Percentiles rank a stretch among this genome's conserved stretches.
Conservation (phyloP, 2,329 filamentous ascomycete genomes). For the Exophiala phaeomuriformis region DNA sequence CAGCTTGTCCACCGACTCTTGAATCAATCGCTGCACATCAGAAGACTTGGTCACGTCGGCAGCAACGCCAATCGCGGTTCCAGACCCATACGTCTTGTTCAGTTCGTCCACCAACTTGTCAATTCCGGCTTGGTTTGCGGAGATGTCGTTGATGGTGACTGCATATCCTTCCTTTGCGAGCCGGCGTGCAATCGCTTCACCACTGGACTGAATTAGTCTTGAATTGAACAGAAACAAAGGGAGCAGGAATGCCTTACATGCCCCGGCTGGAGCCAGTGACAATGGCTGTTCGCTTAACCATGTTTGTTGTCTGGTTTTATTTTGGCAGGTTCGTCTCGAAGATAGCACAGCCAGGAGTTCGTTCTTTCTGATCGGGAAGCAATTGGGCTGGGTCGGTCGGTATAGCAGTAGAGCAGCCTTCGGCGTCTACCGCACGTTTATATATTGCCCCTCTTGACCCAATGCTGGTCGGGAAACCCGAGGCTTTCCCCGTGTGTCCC, state of each 20-base stretch:
- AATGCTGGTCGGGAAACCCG: slow-evolving; percentile 1
- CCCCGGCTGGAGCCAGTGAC: slow-evolving; percentile 37
- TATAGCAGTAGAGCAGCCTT: neutral
- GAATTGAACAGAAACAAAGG: neutral
- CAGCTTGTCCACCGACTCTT: slow-evolving; percentile 46
- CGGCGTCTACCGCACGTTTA: neutral
- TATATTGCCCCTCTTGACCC: slow-evolving; percentile 3
- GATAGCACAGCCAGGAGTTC: neutral
- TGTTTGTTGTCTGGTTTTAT: neutral
- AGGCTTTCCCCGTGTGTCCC: slow-evolving; percentile 13
- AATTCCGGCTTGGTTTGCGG: slow-evolving; percentile 46
- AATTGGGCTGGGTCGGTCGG: neutral
- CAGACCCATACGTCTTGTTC: slow-evolving; percentile 22
- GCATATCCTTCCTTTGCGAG: slow-evolving; percentile 60
- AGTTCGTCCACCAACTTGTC: slow-evolving; percentile 39
- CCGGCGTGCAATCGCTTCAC: slow-evolving; percentile 46
- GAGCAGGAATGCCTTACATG: slow-evolving; percentile 30
- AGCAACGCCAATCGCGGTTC: slow-evolving; percentile 44
- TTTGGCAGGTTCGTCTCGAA: neutral
- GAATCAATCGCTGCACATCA: slow-evolving; percentile 49
- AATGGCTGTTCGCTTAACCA: slow-evolving; percentile 31
- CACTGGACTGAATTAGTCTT: slow-evolving; percentile 13
- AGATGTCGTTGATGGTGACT: slow-evolving; percentile 58
- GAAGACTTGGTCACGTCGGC: slow-evolving; percentile 55
- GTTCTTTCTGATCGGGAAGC: neutral